Conservation (phyloP, 306 rosid genomes). For the Senna siamea region DNA sequence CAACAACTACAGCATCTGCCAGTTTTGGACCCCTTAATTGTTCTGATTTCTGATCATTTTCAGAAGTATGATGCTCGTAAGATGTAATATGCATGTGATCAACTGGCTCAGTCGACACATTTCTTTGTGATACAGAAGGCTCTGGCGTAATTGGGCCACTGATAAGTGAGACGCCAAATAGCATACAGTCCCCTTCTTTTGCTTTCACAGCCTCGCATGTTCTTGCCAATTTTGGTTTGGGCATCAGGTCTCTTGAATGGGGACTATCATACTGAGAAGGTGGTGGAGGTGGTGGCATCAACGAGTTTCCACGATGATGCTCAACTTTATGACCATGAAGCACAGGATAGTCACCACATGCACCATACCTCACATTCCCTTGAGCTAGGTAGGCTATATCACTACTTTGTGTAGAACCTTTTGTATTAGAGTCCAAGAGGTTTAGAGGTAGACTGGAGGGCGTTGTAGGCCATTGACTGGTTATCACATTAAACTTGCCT, state of each 20-base stretch:
- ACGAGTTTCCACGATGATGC: slow-evolving; percentile 60
- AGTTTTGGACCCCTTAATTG: slow-evolving; percentile 51
- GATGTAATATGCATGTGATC: slow-evolving; percentile 35
- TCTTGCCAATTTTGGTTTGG: slow-evolving; percentile 41
- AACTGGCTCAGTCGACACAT: slow-evolving; percentile 43
- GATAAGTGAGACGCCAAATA: slow-evolving; percentile 82
- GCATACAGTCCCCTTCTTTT: slow-evolving; percentile 76
- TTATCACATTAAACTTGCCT: slow-evolving; percentile 56
- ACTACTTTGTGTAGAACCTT: slow-evolving; percentile 55
- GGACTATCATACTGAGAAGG: slow-evolving; percentile 56
- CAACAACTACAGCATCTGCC: slow-evolving; percentile 44
- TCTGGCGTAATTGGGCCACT: slow-evolving; percentile 47
- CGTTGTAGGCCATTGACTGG: slow-evolving; percentile 59
- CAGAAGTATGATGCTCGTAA: slow-evolving; percentile 41
- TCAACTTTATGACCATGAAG: slow-evolving; percentile 64
- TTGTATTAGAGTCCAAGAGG: slow-evolving; percentile 59
- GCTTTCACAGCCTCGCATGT: slow-evolving; percentile 53
- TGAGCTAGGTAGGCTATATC: slow-evolving; percentile 53
- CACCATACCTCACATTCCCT: slow-evolving; percentile 57
- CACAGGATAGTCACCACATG: slow-evolving; percentile 55
- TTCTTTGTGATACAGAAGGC: slow-evolving; percentile 43
- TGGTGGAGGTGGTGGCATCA: slow-evolving; percentile 77
- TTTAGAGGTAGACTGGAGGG: slow-evolving; percentile 65
- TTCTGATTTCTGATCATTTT: slow-evolving; percentile 60
- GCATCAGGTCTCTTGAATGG: slow-evolving; percentile 51